Evolutionary conservation across 768 basidiomycete genomes (phyloP).

Genomic region (Collybia sp.): DNA sequence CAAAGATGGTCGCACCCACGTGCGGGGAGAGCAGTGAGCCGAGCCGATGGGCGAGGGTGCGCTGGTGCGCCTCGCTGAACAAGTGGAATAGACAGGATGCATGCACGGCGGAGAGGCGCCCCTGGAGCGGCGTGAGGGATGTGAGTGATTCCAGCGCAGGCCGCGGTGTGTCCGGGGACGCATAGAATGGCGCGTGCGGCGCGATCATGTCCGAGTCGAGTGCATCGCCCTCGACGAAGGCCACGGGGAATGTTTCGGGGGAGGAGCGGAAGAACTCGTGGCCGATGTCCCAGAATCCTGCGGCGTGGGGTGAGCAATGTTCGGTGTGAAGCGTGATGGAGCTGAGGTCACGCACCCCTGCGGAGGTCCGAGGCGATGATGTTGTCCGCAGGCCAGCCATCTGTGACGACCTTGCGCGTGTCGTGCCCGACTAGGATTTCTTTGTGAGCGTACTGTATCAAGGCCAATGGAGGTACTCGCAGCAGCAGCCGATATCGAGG

Average conservation of each 20-base stretch:
- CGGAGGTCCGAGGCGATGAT: constrained; percentile 25
- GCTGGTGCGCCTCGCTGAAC: constrained; percentile 35
- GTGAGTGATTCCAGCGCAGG: constrained; percentile 25
- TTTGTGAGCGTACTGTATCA: too few species aligned
- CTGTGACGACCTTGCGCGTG: constrained; percentile 22
- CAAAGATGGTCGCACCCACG: constrained; percentile 43
- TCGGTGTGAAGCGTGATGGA: too few species aligned
- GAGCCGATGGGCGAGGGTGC: constrained; percentile 33
- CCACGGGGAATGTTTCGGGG: constrained; percentile 38
- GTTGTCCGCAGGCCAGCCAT: constrained; percentile 25
- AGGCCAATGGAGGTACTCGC: too few species aligned
- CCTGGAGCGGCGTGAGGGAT: constrained; percentile 40
- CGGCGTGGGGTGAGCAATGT: background rate
- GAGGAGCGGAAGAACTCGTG: constrained; percentile 46
- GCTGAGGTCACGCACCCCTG: constrained; percentile 14
- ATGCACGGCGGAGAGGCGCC: constrained; percentile 46
- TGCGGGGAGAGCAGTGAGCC: constrained; percentile 36
- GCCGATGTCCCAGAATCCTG: constrained; percentile 53
- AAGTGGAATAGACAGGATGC: constrained; percentile 50
- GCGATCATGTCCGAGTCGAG: constrained; percentile 37
- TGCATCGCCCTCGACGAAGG: constrained; percentile 45
- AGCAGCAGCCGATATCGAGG: constrained; percentile 27
- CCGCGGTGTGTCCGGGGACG: constrained; percentile 14
- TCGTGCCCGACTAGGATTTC: constrained; percentile 24
- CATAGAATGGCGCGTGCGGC: constrained; percentile 13